These are phyloP conservation scores for Penicillium lividum DNA, from an alignment of 495 filamentous ascomycete species.

Conservation along the genomic window DNA sequence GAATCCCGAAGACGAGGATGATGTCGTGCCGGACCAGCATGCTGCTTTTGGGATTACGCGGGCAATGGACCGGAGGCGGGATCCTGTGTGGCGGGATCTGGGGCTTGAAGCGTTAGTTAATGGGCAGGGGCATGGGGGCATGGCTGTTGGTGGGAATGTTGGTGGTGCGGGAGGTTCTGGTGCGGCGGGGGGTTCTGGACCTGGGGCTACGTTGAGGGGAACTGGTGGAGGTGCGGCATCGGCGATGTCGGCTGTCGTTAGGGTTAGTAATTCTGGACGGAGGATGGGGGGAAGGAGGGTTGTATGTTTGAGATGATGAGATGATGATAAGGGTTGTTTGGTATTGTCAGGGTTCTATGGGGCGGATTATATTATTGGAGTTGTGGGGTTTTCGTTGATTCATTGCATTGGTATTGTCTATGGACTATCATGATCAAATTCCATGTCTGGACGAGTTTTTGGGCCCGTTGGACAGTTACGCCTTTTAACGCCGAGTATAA, in stretches of 20 bases:
- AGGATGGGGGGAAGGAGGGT: slow-evolving; percentile 42
- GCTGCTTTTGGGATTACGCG: slow-evolving; percentile 93
- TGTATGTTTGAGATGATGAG: slow-evolving; percentile 44
- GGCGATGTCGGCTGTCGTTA: slow-evolving; percentile 19
- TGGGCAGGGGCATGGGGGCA: slow-evolving; percentile 28
- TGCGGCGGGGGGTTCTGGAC: slow-evolving; percentile 38
- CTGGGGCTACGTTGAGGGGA: slow-evolving; percentile 52
- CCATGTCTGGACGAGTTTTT: background rate
- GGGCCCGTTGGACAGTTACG: background rate
- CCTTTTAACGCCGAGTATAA: slow-evolving; percentile 25
- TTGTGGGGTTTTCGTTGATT: slow-evolving; percentile 24
- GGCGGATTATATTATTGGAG: slow-evolving; percentile 12
- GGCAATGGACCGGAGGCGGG: slow-evolving; percentile 64
- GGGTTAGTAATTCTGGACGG: slow-evolving; percentile 31
- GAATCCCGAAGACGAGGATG: slow-evolving; percentile 97
- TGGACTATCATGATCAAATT: slow-evolving; percentile 10
- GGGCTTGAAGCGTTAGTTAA: slow-evolving; percentile 72
- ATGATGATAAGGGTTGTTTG: slow-evolving; percentile 19
- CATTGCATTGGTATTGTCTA: slow-evolving; percentile 24
- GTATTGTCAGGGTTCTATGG: slow-evolving; percentile 12
- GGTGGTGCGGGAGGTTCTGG: slow-evolving; percentile 9
- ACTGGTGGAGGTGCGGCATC: slow-evolving; percentile 27
- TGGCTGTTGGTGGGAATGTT: slow-evolving; percentile 11
- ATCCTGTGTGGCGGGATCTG: slow-evolving; percentile 84
- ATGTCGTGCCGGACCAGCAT: slow-evolving; percentile 96